These are phyloP conservation scores for Penicillium expansum DNA, from an alignment of 2,329 filamentous ascomycete genomes.

Conservation along the genomic window DNA sequence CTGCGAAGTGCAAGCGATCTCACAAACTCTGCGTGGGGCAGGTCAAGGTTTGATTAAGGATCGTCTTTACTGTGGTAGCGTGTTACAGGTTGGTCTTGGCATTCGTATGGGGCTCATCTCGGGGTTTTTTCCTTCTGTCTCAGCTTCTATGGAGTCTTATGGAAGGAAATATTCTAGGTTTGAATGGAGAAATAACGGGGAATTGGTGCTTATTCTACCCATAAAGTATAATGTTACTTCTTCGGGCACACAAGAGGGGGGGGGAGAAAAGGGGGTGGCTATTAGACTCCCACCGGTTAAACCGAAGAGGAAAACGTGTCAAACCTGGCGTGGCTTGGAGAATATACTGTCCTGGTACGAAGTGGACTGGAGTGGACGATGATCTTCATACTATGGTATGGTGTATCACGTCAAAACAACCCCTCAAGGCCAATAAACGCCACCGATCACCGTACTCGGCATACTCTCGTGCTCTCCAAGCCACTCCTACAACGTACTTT, in stretches of 20 bases:
- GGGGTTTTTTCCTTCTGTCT: slow-evolving; percentile 14
- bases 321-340: slow-evolving; percentile 9
- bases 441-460: slow-evolving; percentile 2
- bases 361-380: slow-evolving; percentile 7
- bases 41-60: slow-evolving; percentile 43
- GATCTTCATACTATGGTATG: slow-evolving; percentile 11
- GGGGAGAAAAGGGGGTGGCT: slow-evolving; percentile 6
- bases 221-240: background rate
- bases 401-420: slow-evolving; percentile 10
- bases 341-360: background rate
- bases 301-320: slow-evolving; percentile 12
- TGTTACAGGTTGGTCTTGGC: slow-evolving; percentile 31
- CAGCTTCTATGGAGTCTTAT: background rate
- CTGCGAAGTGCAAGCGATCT: slow-evolving; percentile 17
- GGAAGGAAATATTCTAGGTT: background rate
- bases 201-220: background rate
- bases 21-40: slow-evolving; percentile 14
- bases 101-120: slow-evolving; percentile 17
- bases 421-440: slow-evolving; percentile 10
- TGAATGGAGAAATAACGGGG: slow-evolving; percentile 9
- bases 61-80: slow-evolving; percentile 33
- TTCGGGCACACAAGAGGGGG: too few species aligned
- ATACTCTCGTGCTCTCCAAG: background rate
- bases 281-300: slow-evolving; percentile 1
- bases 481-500: background rate